These are phyloP conservation scores for Eimeria zaria DNA, from an alignment of 169 alveolate species.

Conservation along the genomic window DNA sequence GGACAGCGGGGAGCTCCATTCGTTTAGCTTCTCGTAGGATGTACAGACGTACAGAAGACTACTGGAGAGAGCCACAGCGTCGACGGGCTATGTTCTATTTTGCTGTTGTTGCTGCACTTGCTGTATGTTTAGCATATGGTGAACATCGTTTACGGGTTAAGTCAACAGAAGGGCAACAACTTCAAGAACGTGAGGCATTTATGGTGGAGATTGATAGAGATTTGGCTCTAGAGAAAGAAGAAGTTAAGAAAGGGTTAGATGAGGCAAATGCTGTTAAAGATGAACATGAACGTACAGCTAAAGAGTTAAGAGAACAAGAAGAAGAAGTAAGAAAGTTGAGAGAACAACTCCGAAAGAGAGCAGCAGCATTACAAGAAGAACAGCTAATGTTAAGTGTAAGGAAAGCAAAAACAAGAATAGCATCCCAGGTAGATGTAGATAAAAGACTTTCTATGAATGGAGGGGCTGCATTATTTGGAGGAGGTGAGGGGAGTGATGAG, in stretches of 20 bases:
- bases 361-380: not conserved
- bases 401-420: not conserved
- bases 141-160: not conserved
- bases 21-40: not conserved
- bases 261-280: not conserved
- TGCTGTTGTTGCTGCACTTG: not conserved
- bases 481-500: not conserved
- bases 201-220: not conserved
- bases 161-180: conserved; percentile 1
- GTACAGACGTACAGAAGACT: not conserved
- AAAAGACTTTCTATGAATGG: too few species aligned
- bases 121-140: not conserved
- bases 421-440: not conserved
- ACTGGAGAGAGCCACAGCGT: not conserved
- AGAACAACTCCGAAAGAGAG: not conserved
- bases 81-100: not conserved
- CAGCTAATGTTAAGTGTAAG: not conserved
- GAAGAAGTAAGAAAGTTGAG: not conserved
- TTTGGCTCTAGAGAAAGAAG: not conserved
- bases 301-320: not conserved
- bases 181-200: not conserved
- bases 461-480: not conserved
- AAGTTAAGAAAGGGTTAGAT: not conserved
- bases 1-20: not conserved
- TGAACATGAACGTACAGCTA: not conserved